Evolutionary conservation across 352 stramenopile genomes (phyloP).

Genomic region (Phytopythium montanum): DNA sequence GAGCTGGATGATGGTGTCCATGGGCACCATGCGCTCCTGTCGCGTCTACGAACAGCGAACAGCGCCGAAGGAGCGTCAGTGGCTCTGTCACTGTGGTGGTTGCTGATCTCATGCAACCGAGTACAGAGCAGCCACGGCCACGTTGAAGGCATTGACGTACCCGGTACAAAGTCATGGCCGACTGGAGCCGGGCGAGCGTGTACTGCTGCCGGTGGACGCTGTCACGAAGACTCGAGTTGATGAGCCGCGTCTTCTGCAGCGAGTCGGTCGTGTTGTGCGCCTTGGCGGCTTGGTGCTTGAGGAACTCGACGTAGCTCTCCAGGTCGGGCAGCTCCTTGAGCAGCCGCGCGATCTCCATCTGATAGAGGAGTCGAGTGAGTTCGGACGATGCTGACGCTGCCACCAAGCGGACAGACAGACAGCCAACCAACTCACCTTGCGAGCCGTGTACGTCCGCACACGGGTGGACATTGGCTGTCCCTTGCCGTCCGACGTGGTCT

Average conservation of each 20-base stretch:
- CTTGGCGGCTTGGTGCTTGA: conserved; percentile 28
- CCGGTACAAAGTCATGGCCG: conserved; percentile 20
- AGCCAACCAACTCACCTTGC: conserved; percentile 14
- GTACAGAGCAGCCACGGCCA: neutral
- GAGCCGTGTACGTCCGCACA: conserved; percentile 25
- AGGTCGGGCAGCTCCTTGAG: conserved; percentile 19
- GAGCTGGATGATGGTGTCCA: conserved; percentile 26
- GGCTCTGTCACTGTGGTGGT: neutral
- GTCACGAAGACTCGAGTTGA: conserved; percentile 23
- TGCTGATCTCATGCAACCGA: neutral
- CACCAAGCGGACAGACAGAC: neutral
- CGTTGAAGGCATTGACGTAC: conserved; percentile 3
- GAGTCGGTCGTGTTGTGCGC: conserved; percentile 28
- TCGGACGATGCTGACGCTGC: neutral
- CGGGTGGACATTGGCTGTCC: neutral
- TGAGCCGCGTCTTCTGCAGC: conserved; percentile 25
- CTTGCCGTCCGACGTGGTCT: neutral
- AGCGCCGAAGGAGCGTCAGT: neutral
- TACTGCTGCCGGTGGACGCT: conserved; percentile 21
- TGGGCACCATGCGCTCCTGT: conserved; percentile 23
- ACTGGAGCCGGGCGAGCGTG: conserved; percentile 18
- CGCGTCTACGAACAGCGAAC: conserved; percentile 7
- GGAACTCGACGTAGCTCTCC: conserved; percentile 27
- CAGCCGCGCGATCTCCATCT: conserved; percentile 28
- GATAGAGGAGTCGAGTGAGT: conserved; percentile 1